phyloP scores from a whole-genome alignment of 2,329 filamentous ascomycete species.

The Colletotrichum lupini region DNA sequence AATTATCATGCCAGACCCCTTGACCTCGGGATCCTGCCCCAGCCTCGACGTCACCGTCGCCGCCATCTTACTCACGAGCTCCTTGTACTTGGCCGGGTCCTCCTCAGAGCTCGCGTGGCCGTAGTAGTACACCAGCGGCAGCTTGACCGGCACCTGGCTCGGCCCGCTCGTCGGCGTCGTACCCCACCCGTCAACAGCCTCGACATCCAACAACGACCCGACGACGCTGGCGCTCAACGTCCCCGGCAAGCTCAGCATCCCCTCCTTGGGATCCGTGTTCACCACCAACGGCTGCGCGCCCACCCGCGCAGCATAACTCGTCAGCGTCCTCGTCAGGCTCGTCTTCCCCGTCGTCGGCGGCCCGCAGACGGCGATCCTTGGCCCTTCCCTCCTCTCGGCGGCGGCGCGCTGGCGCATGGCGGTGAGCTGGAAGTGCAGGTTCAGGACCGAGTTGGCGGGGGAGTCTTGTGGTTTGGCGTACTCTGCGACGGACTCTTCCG shows the following conservation, averaged over 20 bases:
- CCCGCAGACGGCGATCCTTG: conserved; percentile 86
- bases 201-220: conserved; percentile 85
- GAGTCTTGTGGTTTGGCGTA: conserved; percentile 79
- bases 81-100: conserved; percentile 77
- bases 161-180: conserved; percentile 91
- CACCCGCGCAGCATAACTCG: conserved; percentile 81
- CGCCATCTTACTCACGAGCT: conserved; percentile 80
- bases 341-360: conserved; percentile 86
- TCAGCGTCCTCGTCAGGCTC: conserved; percentile 79
- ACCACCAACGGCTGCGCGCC: conserved; percentile 83
- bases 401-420: conserved; percentile 73
- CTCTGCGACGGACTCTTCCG: conserved; percentile 67
- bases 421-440: conserved; percentile 89
- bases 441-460: conserved; percentile 82
- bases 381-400: conserved; percentile 65
- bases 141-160: conserved; percentile 87
- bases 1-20: conserved; percentile 82
- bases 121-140: conserved; percentile 91
- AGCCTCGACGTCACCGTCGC: conserved; percentile 82
- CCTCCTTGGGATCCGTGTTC: conserved; percentile 86
- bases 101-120: conserved; percentile 80
- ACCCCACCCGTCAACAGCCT: conserved; percentile 85
- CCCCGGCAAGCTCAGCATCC: conserved; percentile 80
- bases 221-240: conserved; percentile 89
- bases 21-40: conserved; percentile 78